phyloP scores from a whole-genome alignment of 805 yeast species.

The Yarrowia osloensis region DNA sequence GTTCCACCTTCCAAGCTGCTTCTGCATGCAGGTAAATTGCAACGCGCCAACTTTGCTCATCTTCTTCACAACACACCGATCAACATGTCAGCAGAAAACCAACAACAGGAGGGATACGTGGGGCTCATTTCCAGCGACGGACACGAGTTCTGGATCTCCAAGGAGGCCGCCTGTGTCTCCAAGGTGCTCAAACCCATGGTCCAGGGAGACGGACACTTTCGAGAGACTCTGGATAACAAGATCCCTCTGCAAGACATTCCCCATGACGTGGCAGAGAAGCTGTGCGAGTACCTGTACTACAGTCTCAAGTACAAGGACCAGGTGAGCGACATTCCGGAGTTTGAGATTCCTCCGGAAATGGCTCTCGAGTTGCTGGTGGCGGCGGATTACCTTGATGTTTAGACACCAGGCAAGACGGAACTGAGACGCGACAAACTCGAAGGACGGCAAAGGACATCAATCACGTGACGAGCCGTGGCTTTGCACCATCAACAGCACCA shows the following conservation, averaged over 20 bases:
- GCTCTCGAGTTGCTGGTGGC: constrained; percentile 90
- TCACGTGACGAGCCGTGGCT: too few relatives aligned
- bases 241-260: constrained; percentile 66
- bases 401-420: too few relatives aligned
- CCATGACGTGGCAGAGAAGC: constrained; percentile 69
- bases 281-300: constrained; percentile 82
- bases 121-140: constrained; percentile 76
- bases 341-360: constrained; percentile 89
- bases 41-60: background rate
- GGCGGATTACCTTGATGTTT: constrained; percentile 76
- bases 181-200: constrained; percentile 63
- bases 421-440: too few relatives aligned
- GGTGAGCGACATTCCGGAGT: constrained; percentile 69
- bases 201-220: constrained; percentile 44
- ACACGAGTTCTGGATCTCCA: constrained; percentile 58
- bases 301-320: constrained; percentile 60
- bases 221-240: constrained; percentile 58
- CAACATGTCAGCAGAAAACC: background rate
- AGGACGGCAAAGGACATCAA: too few relatives aligned
- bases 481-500: too few relatives aligned
- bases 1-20: background rate
- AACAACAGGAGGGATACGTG: constrained; percentile 45
- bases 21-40: background rate
- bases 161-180: constrained; percentile 76
- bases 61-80: background rate